Evolutionary conservation across 768 basidiomycete genomes (phyloP).

Genomic region (Leccinum aurantiacum): DNA sequence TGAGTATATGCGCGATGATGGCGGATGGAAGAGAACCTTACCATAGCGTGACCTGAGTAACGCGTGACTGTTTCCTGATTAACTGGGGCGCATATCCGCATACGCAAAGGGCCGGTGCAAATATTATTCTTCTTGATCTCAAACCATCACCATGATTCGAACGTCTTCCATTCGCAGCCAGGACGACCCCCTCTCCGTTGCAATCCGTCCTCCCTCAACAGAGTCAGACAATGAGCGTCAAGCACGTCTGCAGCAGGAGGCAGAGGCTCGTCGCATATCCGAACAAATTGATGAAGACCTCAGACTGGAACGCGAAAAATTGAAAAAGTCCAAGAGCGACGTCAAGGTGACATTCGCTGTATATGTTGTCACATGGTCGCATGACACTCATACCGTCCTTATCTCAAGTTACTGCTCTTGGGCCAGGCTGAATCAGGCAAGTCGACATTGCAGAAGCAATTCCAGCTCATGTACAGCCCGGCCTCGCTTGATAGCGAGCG

Average conservation of each 20-base stretch:
- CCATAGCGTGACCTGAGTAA: slow-evolving; percentile 32
- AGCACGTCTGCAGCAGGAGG: slow-evolving; percentile 60
- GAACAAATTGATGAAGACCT: slow-evolving; percentile 84
- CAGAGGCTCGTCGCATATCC: slow-evolving; percentile 72
- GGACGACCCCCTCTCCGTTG: slow-evolving; percentile 73
- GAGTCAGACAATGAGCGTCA: slow-evolving; percentile 69
- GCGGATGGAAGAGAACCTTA: slow-evolving; percentile 24
- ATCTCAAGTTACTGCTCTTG: slow-evolving; percentile 60
- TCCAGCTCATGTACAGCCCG: slow-evolving; percentile 79
- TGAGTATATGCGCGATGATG: slow-evolving; percentile 25
- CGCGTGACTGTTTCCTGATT: slow-evolving; percentile 27
- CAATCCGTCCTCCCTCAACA: slow-evolving; percentile 59
- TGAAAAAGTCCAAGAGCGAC: slow-evolving; percentile 66
- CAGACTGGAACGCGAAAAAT: slow-evolving; percentile 62
- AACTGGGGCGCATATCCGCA: not conserved
- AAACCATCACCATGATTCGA: slow-evolving; percentile 50
- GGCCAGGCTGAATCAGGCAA: slow-evolving; percentile 82
- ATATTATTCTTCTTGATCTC: slow-evolving; percentile 19
- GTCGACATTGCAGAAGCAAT: slow-evolving; percentile 75
- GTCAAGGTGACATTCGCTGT: slow-evolving; percentile 55
- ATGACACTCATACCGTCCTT: slow-evolving; percentile 21
- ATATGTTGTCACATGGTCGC: not conserved
- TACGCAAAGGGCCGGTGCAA: not conserved
- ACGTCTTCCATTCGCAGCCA: slow-evolving; percentile 72
- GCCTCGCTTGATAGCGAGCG: slow-evolving; percentile 68